Conservation (phyloP, 345 rosid species). For the Moringa oleifera region DNA sequence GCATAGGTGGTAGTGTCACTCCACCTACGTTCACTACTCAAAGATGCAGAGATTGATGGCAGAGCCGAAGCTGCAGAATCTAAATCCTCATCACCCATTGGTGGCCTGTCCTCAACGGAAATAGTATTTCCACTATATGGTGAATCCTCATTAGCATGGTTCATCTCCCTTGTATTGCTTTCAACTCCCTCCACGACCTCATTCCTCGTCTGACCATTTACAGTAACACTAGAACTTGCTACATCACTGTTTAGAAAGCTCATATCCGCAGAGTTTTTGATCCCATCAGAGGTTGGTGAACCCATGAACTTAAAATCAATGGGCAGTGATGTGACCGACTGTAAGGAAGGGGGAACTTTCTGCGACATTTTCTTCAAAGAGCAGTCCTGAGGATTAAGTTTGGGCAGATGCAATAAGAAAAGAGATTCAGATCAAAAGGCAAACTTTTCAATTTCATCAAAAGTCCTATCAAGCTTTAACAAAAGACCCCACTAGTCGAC, state of each 20-base stretch:
- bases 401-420: slow-evolving; percentile 24
- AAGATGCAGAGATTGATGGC: slow-evolving; percentile 43
- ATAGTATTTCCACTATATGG: slow-evolving; percentile 51
- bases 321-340: slow-evolving; percentile 67
- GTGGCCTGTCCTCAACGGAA: slow-evolving; percentile 44
- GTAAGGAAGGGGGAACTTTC: slow-evolving; percentile 46
- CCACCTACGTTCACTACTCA: slow-evolving; percentile 58
- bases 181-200: slow-evolving; percentile 32
- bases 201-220: slow-evolving; percentile 31
- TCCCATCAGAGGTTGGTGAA: slow-evolving; percentile 38
- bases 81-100: slow-evolving; percentile 36
- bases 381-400: slow-evolving; percentile 30
- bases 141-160: slow-evolving; percentile 59
- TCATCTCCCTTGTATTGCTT: slow-evolving; percentile 24
- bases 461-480: slow-evolving; percentile 36
- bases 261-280: slow-evolving; percentile 25
- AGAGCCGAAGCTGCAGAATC: slow-evolving; percentile 39
- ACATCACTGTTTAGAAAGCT: slow-evolving; percentile 17
- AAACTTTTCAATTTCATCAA: slow-evolving; percentile 29
- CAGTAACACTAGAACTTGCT: slow-evolving; percentile 29
- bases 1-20: slow-evolving; percentile 64
- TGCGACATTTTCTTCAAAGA: slow-evolving; percentile 41
- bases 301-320: slow-evolving; percentile 54
- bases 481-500: slow-evolving; percentile 50
- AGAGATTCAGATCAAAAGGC: slow-evolving; percentile 27